Percentiles rank a stretch among this genome's conserved stretches.
phyloP scores from a whole-genome alignment of 2,329 filamentous ascomycete species.

The Gyromitra esculenta region DNA sequence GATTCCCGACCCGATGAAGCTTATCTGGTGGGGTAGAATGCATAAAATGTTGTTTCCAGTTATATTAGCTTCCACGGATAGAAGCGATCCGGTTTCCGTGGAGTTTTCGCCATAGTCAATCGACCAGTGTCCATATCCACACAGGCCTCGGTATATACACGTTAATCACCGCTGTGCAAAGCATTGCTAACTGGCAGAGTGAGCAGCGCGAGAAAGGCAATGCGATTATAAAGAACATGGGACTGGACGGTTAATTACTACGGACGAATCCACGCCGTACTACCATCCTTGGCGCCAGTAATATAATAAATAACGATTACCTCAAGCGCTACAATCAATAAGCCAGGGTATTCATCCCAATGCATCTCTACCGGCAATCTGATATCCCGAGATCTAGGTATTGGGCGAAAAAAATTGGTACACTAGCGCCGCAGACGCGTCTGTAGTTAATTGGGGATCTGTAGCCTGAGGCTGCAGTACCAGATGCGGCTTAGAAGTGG shows the following conservation, averaged over 20 bases:
- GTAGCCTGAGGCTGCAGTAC: background rate
- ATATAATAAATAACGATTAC: background rate
- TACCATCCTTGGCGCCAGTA: background rate
- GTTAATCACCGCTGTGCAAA: background rate
- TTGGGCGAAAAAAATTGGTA: background rate
- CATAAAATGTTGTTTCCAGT: background rate
- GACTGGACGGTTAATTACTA: background rate
- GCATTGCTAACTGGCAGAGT: background rate
- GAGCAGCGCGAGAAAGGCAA: background rate
- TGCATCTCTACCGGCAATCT: conserved; percentile 28
- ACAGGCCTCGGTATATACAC: background rate
- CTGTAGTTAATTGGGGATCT: background rate
- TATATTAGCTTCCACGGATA: conserved; percentile 6
- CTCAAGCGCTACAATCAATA: background rate
- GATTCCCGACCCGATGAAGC: conserved; percentile 18
- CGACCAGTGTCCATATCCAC: background rate
- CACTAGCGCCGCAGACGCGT: conserved; percentile 10
- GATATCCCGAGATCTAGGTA: conserved; percentile 35
- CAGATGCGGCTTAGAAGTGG: conserved; percentile 4
- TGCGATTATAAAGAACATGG: background rate
- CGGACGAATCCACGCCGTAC: background rate
- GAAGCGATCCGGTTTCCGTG: conserved; percentile 10
- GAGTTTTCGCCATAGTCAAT: background rate
- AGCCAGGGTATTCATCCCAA: background rate
- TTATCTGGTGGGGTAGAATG: background rate